phyloP scores from a whole-genome alignment of 23 red algal genomes.

The Rhodosorus marinus region DNA sequence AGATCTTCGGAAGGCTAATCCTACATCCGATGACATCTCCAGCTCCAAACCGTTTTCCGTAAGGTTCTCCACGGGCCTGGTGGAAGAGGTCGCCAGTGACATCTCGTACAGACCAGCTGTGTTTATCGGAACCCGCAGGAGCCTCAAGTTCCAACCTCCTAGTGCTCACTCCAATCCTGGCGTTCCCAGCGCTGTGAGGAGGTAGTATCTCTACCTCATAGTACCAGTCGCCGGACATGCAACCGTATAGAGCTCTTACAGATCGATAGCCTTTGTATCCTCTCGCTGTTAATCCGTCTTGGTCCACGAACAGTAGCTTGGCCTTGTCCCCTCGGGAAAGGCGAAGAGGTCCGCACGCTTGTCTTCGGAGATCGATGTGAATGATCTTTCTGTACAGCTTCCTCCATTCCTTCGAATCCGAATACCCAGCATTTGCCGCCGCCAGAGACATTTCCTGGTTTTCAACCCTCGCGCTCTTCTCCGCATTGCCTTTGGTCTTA shows the following conservation, averaged over 20 bases:
- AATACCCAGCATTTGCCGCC: no score
- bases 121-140: background rate
- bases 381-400: no score
- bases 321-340: no score
- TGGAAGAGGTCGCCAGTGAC: background rate
- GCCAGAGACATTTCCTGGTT: no score
- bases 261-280: constrained; percentile 6
- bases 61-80: background rate
- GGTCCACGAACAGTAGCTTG: background rate
- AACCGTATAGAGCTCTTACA: constrained; percentile 2
- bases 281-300: background rate
- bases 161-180: background rate
- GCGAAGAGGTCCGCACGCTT: no score
- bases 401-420: no score
- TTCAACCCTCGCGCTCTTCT: no score
- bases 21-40: background rate
- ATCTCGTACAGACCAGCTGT: background rate
- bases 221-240: background rate
- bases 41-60: background rate
- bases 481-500: no score
- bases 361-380: no score
- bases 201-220: constrained; percentile 2
- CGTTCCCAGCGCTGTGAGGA: background rate
- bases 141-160: background rate
- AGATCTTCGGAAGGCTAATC: background rate